Base-by-base conservation (phyloP, 1,284 basidiomycete species). In the Ganoderma meredithae region DNA sequence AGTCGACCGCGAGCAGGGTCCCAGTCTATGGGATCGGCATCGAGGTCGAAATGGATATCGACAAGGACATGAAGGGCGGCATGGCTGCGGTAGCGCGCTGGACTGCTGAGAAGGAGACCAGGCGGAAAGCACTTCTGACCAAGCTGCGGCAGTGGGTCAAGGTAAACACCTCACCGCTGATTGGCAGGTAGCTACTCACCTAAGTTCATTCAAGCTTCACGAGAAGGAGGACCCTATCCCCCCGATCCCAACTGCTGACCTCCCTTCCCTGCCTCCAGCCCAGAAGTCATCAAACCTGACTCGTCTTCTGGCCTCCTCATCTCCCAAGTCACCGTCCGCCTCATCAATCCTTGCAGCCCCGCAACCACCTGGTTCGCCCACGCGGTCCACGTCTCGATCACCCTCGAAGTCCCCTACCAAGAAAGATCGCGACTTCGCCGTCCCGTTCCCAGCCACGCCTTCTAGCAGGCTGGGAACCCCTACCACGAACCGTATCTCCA, bases 11-110 rank as follows among this genome's bases (percentile, higher is more conserved):
- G 17, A 89, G 88, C 72, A 87, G 93, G 44, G 81, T 93, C 15
- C 88, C 92, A 40, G 93, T 86, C 0, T 95, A 94, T 77, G 93
- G 93, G 15, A 85, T 95, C 69, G 93, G 93, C 2, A 92, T 95
- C 64, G 92, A 95, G 78, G 92, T 94, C 39, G 92, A 94, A 75
- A 91, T 93, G 82, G 88, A 94, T 73, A 87, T 93, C 64, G 91
- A 93, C 79, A 92, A 91, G 79, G 89, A 86, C 70, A 90, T 92
- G 89, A 82, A 82, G 22, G 88, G 86, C 60, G 93, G 93, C 8
- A 94, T 95, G 89, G 92, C 92, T 62, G 91, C 93, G 40, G 91
- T 95, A 60, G 93, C 93, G 63, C 87, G 92, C 67, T 95, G 93
- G 93, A 94, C 93, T 2, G 86, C 90, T 52, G 87, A 83, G 58